Conservation (phyloP, 805 yeast species). For the Metschnikowia proteae region DNA sequence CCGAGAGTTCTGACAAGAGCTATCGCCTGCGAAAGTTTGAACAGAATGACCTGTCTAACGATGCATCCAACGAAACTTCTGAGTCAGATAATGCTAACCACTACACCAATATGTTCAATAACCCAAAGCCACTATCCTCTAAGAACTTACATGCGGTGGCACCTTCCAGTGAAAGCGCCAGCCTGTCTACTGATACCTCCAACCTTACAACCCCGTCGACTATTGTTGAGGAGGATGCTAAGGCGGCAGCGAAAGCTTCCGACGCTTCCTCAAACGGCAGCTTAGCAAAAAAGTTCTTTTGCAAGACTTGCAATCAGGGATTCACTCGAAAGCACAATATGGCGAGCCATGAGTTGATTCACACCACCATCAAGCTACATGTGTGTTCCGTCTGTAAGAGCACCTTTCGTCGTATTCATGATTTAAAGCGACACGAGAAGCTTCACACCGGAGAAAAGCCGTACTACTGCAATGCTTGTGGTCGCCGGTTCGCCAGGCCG, state of each 20-base stretch:
- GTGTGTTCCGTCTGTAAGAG: slow-evolving; percentile 57
- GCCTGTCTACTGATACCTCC: slow-evolving; percentile 1
- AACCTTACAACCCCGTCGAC: slow-evolving; percentile 9
- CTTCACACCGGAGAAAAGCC: slow-evolving; percentile 77
- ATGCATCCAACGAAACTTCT: slow-evolving; percentile 20
- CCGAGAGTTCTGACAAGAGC: background rate
- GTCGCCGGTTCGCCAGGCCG: slow-evolving; percentile 63
- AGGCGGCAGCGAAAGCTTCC: slow-evolving; percentile 1
- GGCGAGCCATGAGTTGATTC: slow-evolving; percentile 68
- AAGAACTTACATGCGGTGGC: background rate
- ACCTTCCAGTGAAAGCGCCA: background rate
- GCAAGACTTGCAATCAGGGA: slow-evolving; percentile 58
- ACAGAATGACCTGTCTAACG: slow-evolving; percentile 18
- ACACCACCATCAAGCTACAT: slow-evolving; percentile 61
- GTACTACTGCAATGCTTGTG: slow-evolving; percentile 56
- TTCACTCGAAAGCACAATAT: slow-evolving; percentile 73
- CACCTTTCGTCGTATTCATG: slow-evolving; percentile 69
- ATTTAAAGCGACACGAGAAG: slow-evolving; percentile 70
- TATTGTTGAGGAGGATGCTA: slow-evolving; percentile 5
- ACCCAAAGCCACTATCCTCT: slow-evolving; percentile 8
- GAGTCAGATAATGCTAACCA: slow-evolving; percentile 12
- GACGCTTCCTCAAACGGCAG: slow-evolving; percentile 2
- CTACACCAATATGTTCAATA: background rate
- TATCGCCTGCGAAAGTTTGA: slow-evolving; percentile 10
- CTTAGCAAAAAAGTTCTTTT: slow-evolving; percentile 38